These are phyloP conservation scores for Nigrospora osmanthi DNA, from an alignment of 2,329 filamentous ascomycete genomes.

Conservation along the genomic window DNA sequence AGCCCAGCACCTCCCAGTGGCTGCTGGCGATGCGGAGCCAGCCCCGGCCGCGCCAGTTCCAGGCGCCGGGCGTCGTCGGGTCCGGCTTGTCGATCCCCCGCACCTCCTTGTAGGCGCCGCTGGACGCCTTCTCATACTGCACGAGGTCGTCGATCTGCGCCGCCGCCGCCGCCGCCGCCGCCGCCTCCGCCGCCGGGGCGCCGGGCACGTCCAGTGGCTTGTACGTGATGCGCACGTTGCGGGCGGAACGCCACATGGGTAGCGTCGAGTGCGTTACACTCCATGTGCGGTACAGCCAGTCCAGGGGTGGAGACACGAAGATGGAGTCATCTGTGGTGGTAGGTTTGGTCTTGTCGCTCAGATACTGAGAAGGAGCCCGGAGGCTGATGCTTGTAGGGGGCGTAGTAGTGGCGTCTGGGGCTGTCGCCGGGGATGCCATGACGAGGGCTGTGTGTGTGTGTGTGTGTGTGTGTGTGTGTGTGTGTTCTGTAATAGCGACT, in stretches of 20 bases:
- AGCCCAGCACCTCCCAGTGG: constrained; percentile 78
- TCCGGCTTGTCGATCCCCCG: constrained; percentile 53
- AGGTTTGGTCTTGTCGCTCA: constrained; percentile 1
- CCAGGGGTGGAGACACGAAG: constrained; percentile 38
- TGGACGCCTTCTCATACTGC: constrained; percentile 35
- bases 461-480: background rate
- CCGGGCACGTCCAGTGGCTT: constrained; percentile 33
- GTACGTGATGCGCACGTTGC: constrained; percentile 78
- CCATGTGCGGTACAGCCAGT: constrained; percentile 62
- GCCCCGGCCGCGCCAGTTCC: constrained; percentile 75
- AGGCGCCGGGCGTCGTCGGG: constrained; percentile 31
- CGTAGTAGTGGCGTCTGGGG: background rate
- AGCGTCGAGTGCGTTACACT: constrained; percentile 69
- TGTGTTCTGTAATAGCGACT: too few species aligned
- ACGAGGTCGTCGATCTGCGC: constrained; percentile 63
- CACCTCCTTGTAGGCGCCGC: constrained; percentile 49
- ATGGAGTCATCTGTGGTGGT: constrained; percentile 8
- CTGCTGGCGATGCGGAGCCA: constrained; percentile 63
- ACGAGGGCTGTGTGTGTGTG: background rate
- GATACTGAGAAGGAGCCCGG: background rate
- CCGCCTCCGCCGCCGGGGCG: constrained; percentile 25
- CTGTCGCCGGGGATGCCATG: constrained; percentile 7
- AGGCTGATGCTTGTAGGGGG: constrained; percentile 6
- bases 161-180: constrained; percentile 29
- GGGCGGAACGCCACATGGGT: constrained; percentile 71